Conservation (phyloP, 305 asterid genomes). For the Solanum chacoense region DNA sequence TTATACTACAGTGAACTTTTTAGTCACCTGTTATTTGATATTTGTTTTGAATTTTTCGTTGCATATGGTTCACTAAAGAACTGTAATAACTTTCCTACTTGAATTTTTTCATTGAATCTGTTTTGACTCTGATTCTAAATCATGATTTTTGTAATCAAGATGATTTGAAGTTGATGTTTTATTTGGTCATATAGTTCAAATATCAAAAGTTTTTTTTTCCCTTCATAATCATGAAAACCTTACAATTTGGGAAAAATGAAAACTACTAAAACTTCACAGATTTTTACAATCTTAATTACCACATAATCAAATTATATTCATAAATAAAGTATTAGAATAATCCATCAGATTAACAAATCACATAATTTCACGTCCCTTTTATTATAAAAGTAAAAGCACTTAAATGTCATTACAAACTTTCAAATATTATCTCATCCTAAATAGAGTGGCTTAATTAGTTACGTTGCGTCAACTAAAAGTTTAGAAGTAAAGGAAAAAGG, state of each 20-base stretch:
- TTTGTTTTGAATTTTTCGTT: neutral
- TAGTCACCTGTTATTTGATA: neutral
- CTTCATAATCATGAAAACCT: neutral
- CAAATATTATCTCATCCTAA: neutral
- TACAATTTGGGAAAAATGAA: neutral
- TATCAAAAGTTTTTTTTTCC: accelerated
- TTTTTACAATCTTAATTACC: neutral
- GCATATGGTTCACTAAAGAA: neutral
- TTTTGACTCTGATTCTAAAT: too few relatives aligned
- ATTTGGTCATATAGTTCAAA: neutral
- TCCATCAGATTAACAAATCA: neutral
- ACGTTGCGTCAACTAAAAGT: neutral
- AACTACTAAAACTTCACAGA: accelerated
- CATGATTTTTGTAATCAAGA: neutral
- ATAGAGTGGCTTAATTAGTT: neutral
- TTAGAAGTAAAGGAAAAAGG: too few relatives aligned
- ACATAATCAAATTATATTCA: neutral
- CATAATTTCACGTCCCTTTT: neutral
- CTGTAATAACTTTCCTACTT: neutral
- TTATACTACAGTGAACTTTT: accelerated
- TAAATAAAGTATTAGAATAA: neutral
- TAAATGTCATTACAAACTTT: neutral
- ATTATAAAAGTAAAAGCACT: neutral
- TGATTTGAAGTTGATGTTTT: neutral
- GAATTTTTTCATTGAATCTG: too few relatives aligned